A percentile compares a stretch with the other conserved stretches of the same genome.
Evolutionary conservation across 192 early-diverging fungal species (phyloP).

Genomic region (Pecoramyces ruminantium): DNA sequence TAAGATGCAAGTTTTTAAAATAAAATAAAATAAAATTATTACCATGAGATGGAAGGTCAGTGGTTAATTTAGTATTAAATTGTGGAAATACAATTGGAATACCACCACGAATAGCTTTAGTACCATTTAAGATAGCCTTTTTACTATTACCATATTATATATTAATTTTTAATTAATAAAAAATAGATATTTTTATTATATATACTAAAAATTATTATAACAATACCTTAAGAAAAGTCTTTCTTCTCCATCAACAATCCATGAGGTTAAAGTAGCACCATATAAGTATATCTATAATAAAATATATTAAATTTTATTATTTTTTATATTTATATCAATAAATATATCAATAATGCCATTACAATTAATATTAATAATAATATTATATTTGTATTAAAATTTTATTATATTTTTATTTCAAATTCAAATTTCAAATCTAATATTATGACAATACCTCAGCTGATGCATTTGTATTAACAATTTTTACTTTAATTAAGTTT

Average conservation of each 20-base stretch:
- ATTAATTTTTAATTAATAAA: neutral
- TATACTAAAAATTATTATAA: neutral
- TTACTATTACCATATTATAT: conserved; percentile 21
- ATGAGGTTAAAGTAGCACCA: conserved; percentile 86
- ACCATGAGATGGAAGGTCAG: conserved; percentile 56
- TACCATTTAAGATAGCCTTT: conserved; percentile 64
- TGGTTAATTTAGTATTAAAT: conserved; percentile 38
- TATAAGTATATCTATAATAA: conserved; percentile 17
- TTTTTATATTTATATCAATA: neutral
- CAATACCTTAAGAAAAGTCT: conserved; percentile 64
- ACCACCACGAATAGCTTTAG: conserved; percentile 76
- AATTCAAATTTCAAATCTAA: no score
- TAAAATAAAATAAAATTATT: no score
- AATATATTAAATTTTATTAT: no score
- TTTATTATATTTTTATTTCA: no score
- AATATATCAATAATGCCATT: no score
- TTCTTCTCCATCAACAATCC: conserved; percentile 57
- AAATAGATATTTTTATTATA: neutral
- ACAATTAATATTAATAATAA: no score
- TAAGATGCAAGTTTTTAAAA: no score
- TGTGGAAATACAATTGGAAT: conserved; percentile 68
- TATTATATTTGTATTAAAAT: no score
- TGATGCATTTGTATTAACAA: neutral
- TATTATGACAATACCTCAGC: no score
- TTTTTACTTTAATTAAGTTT: neutral